Conservation (phyloP, 1,284 basidiomycete species). For the Puccinia polysora region DNA sequence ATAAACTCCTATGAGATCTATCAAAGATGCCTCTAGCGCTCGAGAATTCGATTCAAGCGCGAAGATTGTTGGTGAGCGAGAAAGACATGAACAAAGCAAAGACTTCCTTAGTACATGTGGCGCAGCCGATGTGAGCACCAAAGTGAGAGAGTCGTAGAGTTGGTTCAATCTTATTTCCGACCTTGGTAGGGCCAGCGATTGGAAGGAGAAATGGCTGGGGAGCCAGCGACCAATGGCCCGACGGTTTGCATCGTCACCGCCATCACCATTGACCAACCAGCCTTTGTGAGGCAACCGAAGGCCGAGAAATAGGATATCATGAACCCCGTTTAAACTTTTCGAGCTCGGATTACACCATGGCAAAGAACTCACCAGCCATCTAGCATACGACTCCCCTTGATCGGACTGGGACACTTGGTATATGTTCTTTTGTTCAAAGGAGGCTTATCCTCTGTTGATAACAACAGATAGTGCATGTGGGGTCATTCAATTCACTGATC, state of each 20-base stretch:
- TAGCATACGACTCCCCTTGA: no score
- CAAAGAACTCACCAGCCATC: no score
- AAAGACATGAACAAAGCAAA: neutral
- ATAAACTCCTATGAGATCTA: neutral
- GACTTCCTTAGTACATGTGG: slow-evolving; percentile 2
- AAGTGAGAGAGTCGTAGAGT: no score
- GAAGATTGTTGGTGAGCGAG: neutral
- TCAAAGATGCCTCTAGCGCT: slow-evolving; percentile 14
- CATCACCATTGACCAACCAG: slow-evolving; percentile 7
- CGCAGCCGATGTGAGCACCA: slow-evolving; percentile 6
- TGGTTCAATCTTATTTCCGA: neutral
- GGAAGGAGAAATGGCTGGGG: neutral
- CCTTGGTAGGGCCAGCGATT: neutral
- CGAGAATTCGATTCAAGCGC: neutral
- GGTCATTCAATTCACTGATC: no score
- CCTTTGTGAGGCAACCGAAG: slow-evolving; percentile 22
- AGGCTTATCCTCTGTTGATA: no score
- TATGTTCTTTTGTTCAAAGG: no score
- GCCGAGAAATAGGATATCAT: neutral
- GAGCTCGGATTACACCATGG: slow-evolving; percentile 7
- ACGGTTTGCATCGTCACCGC: slow-evolving; percentile 6
- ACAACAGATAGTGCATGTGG: no score
- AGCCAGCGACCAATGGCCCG: neutral
- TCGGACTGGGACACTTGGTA: no score
- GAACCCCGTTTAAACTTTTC: neutral